Base-by-base conservation (phyloP, 2,329 filamentous ascomycete genomes). In the Pseudohalonectria lignicola region DNA sequence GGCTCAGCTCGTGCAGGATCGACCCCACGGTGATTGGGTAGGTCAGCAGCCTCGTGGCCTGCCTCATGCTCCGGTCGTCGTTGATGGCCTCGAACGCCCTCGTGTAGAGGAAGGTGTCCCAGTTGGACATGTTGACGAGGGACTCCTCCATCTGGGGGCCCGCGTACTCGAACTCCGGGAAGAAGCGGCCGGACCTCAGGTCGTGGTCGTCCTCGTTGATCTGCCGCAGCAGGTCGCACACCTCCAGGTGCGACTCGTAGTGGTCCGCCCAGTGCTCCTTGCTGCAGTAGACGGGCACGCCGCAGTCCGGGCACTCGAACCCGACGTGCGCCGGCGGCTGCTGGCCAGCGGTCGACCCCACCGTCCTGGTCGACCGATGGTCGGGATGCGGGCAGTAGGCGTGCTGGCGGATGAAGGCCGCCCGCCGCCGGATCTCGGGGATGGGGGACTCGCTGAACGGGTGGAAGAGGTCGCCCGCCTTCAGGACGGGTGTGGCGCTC, bases 121-220 rank as follows among this genome's bases (percentile, higher is more conserved):
- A 98, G 59, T 93, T 98, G 31, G 83, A 94, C 83, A 98, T 88
- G 61, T 98, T 98, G 47, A 95, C 77, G 47, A 92, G 71, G 25
- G 87, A 85, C 57, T 95, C 90, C 47, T 95, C 88, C 56, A 95
- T 79, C 63, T 95, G 88, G 39, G 80, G 71, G 12, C 82, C 85
- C 0, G 92, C 87, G 54, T 94, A 94, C 44, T 88, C 79, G 53
- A 94, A 96, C 59, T 98, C 93, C 12, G 84, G 81, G 60, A 98
- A 98, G 59, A 86, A 82, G 20, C 92, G 76, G 4, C 92, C 92
- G 15, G 86, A 94, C 36, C 83, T 73, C 47, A 98, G 63, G 57
- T 98, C 92, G 54, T 98, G 93, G 49, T 98, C 92, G 54, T 98
- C 92, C 63, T 98, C 92, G 49, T 98, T 98, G 61, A 94, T 90